phyloP scores from a whole-genome alignment of 2,329 filamentous ascomycete genomes.

The Aspergillus udagawae region DNA sequence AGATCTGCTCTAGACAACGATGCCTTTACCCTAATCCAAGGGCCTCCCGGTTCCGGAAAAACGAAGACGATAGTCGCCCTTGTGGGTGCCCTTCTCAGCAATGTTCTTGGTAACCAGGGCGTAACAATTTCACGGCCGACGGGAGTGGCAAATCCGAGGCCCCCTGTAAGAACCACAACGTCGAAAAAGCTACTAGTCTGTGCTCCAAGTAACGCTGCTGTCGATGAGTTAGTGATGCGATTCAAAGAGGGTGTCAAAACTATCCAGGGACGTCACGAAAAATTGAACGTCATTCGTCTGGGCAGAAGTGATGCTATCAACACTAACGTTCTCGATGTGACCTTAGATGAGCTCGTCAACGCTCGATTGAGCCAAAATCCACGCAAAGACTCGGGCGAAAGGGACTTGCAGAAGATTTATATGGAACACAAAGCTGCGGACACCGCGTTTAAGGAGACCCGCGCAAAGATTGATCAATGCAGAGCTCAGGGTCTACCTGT shows the following conservation, averaged over 20 bases:
- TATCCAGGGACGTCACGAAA: conserved; percentile 64
- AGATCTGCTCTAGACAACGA: conserved; percentile 92
- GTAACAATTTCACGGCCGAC: conserved; percentile 46
- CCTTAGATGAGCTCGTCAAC: conserved; percentile 85
- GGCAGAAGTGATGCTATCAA: conserved; percentile 93
- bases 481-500: conserved; percentile 49
- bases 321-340: conserved; percentile 80
- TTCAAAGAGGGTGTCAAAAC: conserved; percentile 84
- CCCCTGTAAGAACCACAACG: conserved; percentile 31
- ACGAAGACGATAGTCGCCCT: conserved; percentile 98
- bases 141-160: conserved; percentile 32
- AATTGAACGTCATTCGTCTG: conserved; percentile 82
- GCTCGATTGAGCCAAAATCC: conserved; percentile 56
- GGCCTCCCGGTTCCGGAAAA: conserved; percentile 93
- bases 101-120: conserved; percentile 48
- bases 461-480: conserved; percentile 66
- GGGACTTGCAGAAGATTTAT: conserved; percentile 65
- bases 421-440: conserved; percentile 58
- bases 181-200: conserved; percentile 90
- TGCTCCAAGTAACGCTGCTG: conserved; percentile 96
- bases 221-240: conserved; percentile 91
- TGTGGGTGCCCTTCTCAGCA: conserved; percentile 78
- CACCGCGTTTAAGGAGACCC: conserved; percentile 65
- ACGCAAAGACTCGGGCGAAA: conserved; percentile 43
- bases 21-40: conserved; percentile 94